These are phyloP conservation scores for Amylocystis lapponica DNA, from an alignment of 768 basidiomycete genomes.

Conservation along the genomic window DNA sequence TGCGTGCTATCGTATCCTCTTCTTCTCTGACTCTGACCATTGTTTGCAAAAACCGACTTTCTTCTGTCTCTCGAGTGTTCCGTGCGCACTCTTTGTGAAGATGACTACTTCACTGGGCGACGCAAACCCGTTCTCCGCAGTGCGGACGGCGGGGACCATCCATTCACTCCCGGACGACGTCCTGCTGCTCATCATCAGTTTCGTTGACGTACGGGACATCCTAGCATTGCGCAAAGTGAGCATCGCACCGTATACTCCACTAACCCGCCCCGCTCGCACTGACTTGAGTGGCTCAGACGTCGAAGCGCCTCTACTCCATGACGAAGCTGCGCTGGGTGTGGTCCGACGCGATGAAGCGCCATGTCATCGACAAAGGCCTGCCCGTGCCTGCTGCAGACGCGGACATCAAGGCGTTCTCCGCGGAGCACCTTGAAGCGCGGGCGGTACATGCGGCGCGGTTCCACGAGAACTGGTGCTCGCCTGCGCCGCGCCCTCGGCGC, in stretches of 20 bases:
- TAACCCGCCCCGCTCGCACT: not conserved
- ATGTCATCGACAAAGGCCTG: slow-evolving; percentile 27
- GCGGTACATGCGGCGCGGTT: slow-evolving; percentile 29
- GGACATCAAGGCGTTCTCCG: slow-evolving; percentile 24
- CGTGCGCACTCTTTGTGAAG: too few relatives aligned
- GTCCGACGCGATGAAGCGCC: slow-evolving; percentile 28
- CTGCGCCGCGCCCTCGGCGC: slow-evolving; percentile 15
- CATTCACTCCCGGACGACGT: slow-evolving; percentile 30
- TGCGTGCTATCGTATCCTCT: too few relatives aligned
- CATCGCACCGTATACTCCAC: not conserved
- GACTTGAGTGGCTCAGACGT: slow-evolving; percentile 19
- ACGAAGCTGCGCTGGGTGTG: slow-evolving; percentile 33
- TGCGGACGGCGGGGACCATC: too few relatives aligned
- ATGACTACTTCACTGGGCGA: too few relatives aligned
- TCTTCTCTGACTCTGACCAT: too few relatives aligned
- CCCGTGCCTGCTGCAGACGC: slow-evolving; percentile 25
- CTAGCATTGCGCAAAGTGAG: slow-evolving; percentile 27
- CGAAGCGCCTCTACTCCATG: slow-evolving; percentile 22
- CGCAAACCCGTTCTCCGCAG: too few relatives aligned
- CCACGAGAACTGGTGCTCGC: slow-evolving; percentile 30
- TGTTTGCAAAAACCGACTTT: too few relatives aligned
- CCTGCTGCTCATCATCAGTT: slow-evolving; percentile 27
- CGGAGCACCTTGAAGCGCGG: slow-evolving; percentile 29
- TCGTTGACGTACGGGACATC: slow-evolving; percentile 26
- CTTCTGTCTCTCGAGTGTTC: too few relatives aligned